These are phyloP conservation scores for Ulmus americana DNA, from an alignment of 331 rosid genomes.

Conservation along the genomic window DNA sequence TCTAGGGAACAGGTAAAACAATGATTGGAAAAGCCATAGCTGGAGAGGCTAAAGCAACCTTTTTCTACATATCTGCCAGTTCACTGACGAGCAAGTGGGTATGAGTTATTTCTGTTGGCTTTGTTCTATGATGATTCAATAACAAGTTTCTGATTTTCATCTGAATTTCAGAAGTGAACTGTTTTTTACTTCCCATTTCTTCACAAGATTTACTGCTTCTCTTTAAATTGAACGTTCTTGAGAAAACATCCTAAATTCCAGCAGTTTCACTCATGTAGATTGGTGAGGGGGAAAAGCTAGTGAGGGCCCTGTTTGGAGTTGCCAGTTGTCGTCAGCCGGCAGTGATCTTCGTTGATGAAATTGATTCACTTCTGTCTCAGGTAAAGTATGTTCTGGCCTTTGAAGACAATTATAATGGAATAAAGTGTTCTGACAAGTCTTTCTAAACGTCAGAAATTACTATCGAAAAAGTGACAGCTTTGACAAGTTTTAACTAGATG, in stretches of 20 bases:
- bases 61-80: constrained; percentile 94
- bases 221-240: background rate
- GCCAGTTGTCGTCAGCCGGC: constrained; percentile 98
- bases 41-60: constrained; percentile 97
- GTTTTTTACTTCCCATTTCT: background rate
- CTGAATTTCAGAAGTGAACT: background rate
- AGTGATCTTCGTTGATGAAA: constrained; percentile 94
- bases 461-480: background rate
- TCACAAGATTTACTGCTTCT: background rate
- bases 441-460: background rate
- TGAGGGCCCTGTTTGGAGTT: constrained; percentile 88
- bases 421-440: background rate
- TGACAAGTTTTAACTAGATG: background rate
- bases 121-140: constrained; percentile 10
- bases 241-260: constrained; percentile 2
- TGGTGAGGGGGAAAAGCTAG: constrained; percentile 98
- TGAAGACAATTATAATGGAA: background rate
- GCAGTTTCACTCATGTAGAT: constrained; percentile 45
- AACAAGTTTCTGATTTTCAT: background rate
- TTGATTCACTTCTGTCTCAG: constrained; percentile 96
- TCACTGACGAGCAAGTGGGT: constrained; percentile 99
- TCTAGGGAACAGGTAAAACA: constrained; percentile 98
- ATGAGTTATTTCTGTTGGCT: constrained; percentile 29
- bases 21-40: constrained; percentile 99
- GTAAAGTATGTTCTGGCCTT: constrained; percentile 35